Percentiles rank a stretch among this genome's conserved stretches.
phyloP scores from a whole-genome alignment of 805 yeast species.

The Huiozyma sinensis region DNA sequence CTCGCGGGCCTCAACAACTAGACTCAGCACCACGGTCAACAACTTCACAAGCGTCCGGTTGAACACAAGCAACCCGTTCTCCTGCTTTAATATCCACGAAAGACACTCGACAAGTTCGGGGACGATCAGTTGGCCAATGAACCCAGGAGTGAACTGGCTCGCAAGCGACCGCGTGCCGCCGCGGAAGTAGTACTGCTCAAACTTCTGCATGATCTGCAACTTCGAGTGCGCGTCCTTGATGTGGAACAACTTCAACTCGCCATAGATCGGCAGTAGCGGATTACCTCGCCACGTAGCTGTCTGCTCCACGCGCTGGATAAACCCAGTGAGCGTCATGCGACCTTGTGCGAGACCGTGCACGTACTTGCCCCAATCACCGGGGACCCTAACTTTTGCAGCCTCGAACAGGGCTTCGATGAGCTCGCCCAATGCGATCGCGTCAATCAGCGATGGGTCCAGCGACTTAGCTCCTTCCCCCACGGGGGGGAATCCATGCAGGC shows the following conservation, averaged over 20 bases:
- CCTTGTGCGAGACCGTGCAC: conserved; percentile 10
- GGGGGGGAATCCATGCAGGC: background rate
- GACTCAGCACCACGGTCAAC: conserved; percentile 23
- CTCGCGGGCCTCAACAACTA: conserved; percentile 20
- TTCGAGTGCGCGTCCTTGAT: conserved; percentile 46
- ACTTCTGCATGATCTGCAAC: conserved; percentile 25
- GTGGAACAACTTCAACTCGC: conserved; percentile 44
- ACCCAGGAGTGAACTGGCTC: conserved; percentile 28
- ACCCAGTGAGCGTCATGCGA: conserved; percentile 24
- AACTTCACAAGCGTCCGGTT: conserved; percentile 16
- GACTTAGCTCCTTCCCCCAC: background rate
- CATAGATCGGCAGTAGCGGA: conserved; percentile 40
- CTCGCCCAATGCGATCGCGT: conserved; percentile 11
- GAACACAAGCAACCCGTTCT: background rate
- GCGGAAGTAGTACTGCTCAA: conserved; percentile 1
- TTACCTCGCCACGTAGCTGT: conserved; percentile 31
- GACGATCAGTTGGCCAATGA: conserved; percentile 50
- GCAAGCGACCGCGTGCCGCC: conserved; percentile 21
- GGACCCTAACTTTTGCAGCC: conserved; percentile 19
- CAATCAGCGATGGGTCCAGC: background rate
- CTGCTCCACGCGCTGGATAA: conserved; percentile 25
- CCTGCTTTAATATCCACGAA: background rate
- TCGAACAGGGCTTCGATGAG: conserved; percentile 33
- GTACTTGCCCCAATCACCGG: conserved; percentile 28
- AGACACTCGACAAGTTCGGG: conserved; percentile 44